A percentile compares a stretch with the other conserved stretches of the same genome.
Evolutionary conservation across 2,329 filamentous ascomycete genomes (phyloP).

Genomic region (Cladobotryum protrusum): DNA sequence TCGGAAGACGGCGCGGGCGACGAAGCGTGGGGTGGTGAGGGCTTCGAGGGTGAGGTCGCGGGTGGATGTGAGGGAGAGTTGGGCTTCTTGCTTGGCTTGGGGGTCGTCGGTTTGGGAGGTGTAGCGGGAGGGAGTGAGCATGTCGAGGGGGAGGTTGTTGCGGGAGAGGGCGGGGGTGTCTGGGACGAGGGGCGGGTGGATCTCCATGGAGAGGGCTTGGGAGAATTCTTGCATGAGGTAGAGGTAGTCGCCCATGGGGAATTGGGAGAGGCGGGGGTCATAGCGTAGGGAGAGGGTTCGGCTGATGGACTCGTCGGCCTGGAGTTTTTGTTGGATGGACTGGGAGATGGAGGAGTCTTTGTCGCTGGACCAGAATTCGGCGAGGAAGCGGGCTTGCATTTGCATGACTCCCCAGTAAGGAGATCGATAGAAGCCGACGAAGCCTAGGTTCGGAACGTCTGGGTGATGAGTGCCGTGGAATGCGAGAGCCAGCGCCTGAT

Average conservation of each 20-base stretch:
- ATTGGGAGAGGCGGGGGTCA: constrained; percentile 55
- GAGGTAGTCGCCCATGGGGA: constrained; percentile 77
- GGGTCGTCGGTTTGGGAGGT: constrained; percentile 31
- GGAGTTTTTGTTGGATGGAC: constrained; percentile 34
- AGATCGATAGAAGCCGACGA: constrained; percentile 78
- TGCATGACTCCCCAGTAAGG: constrained; percentile 86
- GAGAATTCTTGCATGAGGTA: constrained; percentile 69
- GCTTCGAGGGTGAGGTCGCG: constrained; percentile 35
- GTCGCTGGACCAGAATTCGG: constrained; percentile 48
- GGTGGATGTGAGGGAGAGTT: constrained; percentile 40
- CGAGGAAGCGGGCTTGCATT: constrained; percentile 70
- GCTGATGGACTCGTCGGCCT: constrained; percentile 37
- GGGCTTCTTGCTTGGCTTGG: constrained; percentile 32
- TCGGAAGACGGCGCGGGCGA: constrained; percentile 62
- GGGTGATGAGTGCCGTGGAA: constrained; percentile 60
- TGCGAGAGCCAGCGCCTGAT: constrained; percentile 60
- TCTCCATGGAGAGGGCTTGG: constrained; percentile 48
- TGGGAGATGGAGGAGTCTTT: constrained; percentile 17
- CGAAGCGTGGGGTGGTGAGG: constrained; percentile 43
- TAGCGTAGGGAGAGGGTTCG: constrained; percentile 45
- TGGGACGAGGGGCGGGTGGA: constrained; percentile 23
- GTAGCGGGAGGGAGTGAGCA: constrained; percentile 53
- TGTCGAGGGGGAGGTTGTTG: constrained; percentile 41
- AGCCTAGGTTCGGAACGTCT: constrained; percentile 58
- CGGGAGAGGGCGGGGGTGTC: constrained; percentile 30